Evolutionary conservation across 179 eudicot species (phyloP), one percentile per base, ranked within the genome.

Genomic region (Carnegiea gigantea): DNA sequence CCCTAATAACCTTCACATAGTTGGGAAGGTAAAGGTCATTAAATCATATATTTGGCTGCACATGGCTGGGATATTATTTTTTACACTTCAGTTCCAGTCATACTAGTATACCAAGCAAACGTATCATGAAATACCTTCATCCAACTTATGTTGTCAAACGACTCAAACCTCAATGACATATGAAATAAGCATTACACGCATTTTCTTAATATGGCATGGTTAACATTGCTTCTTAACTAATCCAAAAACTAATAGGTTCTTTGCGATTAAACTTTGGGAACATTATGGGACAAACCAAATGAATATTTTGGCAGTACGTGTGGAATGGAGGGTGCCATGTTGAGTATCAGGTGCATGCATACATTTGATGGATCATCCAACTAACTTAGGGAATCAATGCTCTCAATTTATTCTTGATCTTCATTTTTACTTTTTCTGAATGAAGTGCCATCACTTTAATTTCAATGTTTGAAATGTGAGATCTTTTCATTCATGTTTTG

Each of bases 21-120:
- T 97, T 81, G 98, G 99, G 84, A 97, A 95, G 98, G 99, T 96
- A 89, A 74, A 79, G 49, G 38, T 33, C 14, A 30, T 28, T 49
- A 54, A 46, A 23, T 30, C 8, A 10, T 23, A 74, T 77, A 62
- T 15, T 33, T 44, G 18, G 30, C 49, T 30, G 53, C 62, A 21
- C 79, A 77, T 67, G 64, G 53, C 43, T 71, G 20, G 70, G 13
- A 26, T 71, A 20, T 48, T 49, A 46, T 24, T 46, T 30, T 30
- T 30, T 77, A 70, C 51, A 21, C 76, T 64, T 77, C 65, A 40
- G 70, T 46, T 21, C 23, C 73, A 7, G 23, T 53, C 64, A 48
- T 65, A 51, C 40, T 54, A 15, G 43, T 24, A 40, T 81, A 21
- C 23, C 6, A 12, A 10, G 23, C 44, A 81, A 51, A 64, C 15